A percentile compares a stretch with the other conserved stretches of the same genome.
These are phyloP conservation scores for Dittrichia graveolens DNA, from an alignment of 129 eudicot genomes.

Conservation along the genomic window DNA sequence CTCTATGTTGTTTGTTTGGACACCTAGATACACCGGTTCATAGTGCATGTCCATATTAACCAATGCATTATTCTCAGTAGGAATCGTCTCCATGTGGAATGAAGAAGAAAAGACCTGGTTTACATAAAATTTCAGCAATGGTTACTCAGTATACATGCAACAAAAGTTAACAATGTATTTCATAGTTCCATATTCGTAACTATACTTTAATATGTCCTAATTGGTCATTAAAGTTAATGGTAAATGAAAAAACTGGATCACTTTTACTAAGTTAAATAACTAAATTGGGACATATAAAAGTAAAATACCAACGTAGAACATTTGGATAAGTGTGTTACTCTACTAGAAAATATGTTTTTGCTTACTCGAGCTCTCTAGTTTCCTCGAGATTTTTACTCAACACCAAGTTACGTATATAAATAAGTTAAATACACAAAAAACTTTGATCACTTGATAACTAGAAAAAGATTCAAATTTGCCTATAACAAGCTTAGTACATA, in stretches of 20 bases:
- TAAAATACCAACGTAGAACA: too few relatives aligned
- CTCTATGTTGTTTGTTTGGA: conserved; percentile 25
- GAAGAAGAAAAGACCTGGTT: conserved; percentile 27
- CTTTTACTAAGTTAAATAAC: not conserved
- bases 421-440: too few relatives aligned
- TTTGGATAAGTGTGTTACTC: too few relatives aligned
- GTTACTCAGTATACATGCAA: not conserved
- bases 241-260: not conserved
- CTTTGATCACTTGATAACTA: too few relatives aligned
- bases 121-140: conserved; percentile 1
- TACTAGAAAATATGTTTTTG: too few relatives aligned
- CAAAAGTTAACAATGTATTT: not conserved
- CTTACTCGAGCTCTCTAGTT: too few relatives aligned
- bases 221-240: not conserved
- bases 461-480: too few relatives aligned
- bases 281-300: not conserved
- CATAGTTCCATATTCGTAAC: not conserved
- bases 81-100: conserved; percentile 34
- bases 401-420: too few relatives aligned
- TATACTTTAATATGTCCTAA: not conserved
- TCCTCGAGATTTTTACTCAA: too few relatives aligned
- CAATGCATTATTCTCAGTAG: conserved; percentile 41
- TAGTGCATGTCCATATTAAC: conserved; percentile 48
- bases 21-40: conserved; percentile 41
- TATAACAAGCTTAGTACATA: too few relatives aligned